Conservation (phyloP, 1,284 basidiomycete species). For the Schizopora paradoxa region DNA sequence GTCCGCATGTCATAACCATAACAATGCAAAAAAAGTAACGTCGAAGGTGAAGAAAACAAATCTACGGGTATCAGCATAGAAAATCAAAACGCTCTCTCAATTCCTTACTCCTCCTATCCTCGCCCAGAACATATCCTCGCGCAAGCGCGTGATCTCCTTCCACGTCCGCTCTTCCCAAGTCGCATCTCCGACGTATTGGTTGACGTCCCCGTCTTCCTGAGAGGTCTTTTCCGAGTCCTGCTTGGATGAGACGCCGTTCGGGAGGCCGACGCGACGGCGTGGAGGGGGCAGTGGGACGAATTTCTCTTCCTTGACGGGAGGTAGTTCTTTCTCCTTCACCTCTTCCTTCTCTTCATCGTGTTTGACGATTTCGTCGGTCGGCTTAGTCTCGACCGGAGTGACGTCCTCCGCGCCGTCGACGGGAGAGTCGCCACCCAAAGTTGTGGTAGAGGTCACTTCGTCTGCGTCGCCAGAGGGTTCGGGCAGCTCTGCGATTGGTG, state of each 20-base stretch:
- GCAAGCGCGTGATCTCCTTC: constrained; percentile 75
- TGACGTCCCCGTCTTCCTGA: constrained; percentile 26
- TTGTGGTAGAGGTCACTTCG: not conserved
- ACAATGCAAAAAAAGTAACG: no score
- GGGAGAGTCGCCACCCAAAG: not conserved
- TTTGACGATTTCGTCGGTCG: constrained; percentile 14
- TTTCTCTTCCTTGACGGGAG: not conserved
- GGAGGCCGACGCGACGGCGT: no score
- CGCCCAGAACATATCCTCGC: constrained; percentile 90
- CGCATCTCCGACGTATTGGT: constrained; percentile 50
- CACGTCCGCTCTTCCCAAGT: constrained; percentile 90
- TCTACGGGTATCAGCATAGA: no score
- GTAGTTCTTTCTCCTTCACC: constrained; percentile 20
- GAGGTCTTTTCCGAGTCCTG: not conserved
- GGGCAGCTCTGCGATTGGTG: not conserved
- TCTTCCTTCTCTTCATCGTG: constrained; percentile 21
- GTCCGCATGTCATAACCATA: no score
- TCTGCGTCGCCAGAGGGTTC: not conserved
- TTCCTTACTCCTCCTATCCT: constrained; percentile 62
- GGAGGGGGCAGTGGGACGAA: not conserved
- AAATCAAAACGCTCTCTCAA: no score
- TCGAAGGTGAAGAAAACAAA: no score
- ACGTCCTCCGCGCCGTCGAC: not conserved
- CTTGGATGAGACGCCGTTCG: no score
- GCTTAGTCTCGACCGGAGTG: constrained; percentile 2